These are phyloP conservation scores for Aspergillus asperescens DNA, from an alignment of 495 filamentous ascomycete species.

Conservation along the genomic window DNA sequence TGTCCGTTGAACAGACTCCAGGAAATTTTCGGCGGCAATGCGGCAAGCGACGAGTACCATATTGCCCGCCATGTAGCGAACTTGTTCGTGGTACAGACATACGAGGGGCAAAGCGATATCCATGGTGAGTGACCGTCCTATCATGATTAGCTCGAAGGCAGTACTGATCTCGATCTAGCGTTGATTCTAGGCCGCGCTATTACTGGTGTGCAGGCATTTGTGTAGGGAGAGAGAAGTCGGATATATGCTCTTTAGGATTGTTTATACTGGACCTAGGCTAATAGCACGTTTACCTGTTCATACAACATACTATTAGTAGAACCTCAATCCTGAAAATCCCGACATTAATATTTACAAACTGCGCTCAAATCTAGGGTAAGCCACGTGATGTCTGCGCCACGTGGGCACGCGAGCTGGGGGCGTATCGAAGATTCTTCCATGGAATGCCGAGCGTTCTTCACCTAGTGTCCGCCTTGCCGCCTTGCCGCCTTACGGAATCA, in stretches of 20 bases:
- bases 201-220: conserved; percentile 66
- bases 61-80: conserved; percentile 96
- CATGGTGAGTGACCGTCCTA: conserved; percentile 59
- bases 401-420: conserved; percentile 2
- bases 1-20: conserved; percentile 55
- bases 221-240: conserved; percentile 33
- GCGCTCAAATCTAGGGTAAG: neutral
- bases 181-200: conserved; percentile 67
- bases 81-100: conserved; percentile 94
- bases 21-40: conserved; percentile 96
- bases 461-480: too few species aligned
- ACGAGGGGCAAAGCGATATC: conserved; percentile 96
- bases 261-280: neutral
- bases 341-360: too few species aligned
- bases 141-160: conserved; percentile 6
- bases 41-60: conserved; percentile 90
- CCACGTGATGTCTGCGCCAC: conserved; percentile 25
- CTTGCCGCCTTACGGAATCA: neutral
- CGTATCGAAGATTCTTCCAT: too few species aligned
- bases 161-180: conserved; percentile 34
- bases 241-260: too few species aligned
- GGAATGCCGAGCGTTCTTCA: too few species aligned
- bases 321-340: too few species aligned
- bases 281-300: neutral
- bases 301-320: too few species aligned